These are phyloP conservation scores for Spizellomyces sp. DNA, from an alignment of 192 early-diverging fungal genomes.

Conservation along the genomic window DNA sequence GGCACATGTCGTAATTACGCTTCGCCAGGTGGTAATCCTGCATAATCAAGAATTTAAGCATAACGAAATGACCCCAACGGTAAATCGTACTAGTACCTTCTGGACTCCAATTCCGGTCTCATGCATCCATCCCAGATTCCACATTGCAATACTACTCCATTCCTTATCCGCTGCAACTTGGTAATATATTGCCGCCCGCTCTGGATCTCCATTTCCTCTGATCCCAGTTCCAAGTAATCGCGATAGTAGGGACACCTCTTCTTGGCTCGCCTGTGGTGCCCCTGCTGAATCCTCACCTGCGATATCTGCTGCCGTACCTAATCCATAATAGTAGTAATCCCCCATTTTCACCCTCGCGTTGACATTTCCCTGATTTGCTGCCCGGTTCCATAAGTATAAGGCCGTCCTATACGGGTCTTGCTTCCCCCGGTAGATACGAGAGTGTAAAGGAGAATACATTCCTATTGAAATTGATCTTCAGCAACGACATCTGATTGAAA, in stretches of 20 bases:
- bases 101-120: slow-evolving; percentile 89
- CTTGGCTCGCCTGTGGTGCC: background rate
- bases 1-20: slow-evolving; percentile 84
- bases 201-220: slow-evolving; percentile 47
- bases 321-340: slow-evolving; percentile 89
- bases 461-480: background rate
- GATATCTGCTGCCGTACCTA: slow-evolving; percentile 45
- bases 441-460: background rate
- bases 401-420: slow-evolving; percentile 63
- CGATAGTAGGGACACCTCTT: background rate
- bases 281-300: slow-evolving; percentile 5
- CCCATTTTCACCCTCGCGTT: slow-evolving; percentile 92
- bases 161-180: slow-evolving; percentile 78
- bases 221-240: background rate
- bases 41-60: background rate
- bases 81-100: slow-evolving; percentile 46
- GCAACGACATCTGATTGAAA: too few relatives aligned
- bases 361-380: slow-evolving; percentile 89
- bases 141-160: slow-evolving; percentile 84
- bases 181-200: slow-evolving; percentile 82
- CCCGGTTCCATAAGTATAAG: slow-evolving; percentile 88
- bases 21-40: slow-evolving; percentile 93
- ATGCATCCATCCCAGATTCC: slow-evolving; percentile 96
- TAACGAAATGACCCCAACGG: too few relatives aligned
- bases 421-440: slow-evolving; percentile 6